Base-by-base conservation (phyloP, 225 moss, liverwort and hornwort species). In the Sphagnum contortum region DNA sequence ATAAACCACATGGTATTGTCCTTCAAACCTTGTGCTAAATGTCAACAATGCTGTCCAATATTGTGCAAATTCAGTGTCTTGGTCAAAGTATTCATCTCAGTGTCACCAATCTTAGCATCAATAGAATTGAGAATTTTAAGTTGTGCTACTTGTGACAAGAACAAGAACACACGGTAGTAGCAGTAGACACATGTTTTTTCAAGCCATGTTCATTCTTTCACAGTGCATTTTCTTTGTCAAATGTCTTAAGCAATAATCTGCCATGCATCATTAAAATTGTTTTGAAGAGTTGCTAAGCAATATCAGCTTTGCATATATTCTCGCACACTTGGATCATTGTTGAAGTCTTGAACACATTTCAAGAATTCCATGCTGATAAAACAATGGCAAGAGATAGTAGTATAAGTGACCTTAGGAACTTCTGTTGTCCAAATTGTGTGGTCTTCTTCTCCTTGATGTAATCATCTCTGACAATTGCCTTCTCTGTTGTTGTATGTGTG, bases 51-150 rank as follows among this genome's bases (percentile, higher is more conserved):
- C 29, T 29, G 29, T 29, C 29, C 29, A 29, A 29, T 29, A 1
- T 29, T 29, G 29, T 29, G 29, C 29, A 29, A 29, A 29, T 29
- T 29, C 29, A 29, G 29, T 29, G 29, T 29, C 29, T 29, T 29
- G 29, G 29, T 29, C 29, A 29, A 29, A 29, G 29, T 29, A 29
- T 29, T 29, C 29, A 29, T 29, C 29, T 92, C 92, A 50, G 96
- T 96, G 68, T 92, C 96, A 45, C 96, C 96, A 68, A 96, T 83
- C 77, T 92, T 96, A 51, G 92, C 96, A 57, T 92, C 57, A 55
- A 29, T 29, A 29, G 29, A 29, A 29, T 29, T 29, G 29, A 29
- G 29, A 29, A 29, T 29, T 29, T 29, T 29, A 29, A 29, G 29
- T 29, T 29, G 29, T 29, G 29, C 29, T 29, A 29, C 29, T 29